Percentiles rank a stretch among this genome's conserved stretches.
phyloP scores from a whole-genome alignment of 1,139 yeast species.

The Suhomyces bolitotheri region DNA sequence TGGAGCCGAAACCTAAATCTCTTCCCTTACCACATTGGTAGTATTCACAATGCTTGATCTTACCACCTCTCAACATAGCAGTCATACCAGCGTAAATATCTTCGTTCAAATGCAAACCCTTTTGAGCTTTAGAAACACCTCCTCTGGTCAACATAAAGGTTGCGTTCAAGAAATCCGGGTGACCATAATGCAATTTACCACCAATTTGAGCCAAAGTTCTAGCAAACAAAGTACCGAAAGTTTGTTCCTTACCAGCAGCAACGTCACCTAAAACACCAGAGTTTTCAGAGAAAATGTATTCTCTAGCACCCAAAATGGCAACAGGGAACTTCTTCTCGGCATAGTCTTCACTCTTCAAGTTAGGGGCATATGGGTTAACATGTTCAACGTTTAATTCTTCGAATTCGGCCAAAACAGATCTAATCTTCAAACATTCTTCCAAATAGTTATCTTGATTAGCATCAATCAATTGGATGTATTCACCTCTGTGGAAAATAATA shows the following conservation, averaged over 20 bases:
- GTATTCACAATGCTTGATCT: slow-evolving; percentile 98
- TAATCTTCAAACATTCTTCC: slow-evolving; percentile 97
- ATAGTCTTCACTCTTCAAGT: slow-evolving; percentile 45
- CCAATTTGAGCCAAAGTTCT: slow-evolving; percentile 98
- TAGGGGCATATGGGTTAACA: slow-evolving; percentile 75
- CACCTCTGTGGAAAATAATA: slow-evolving; percentile 96
- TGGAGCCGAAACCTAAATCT: slow-evolving; percentile 98
- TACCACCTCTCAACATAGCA: slow-evolving; percentile 96
- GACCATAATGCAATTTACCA: slow-evolving; percentile 99
- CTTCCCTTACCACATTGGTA: slow-evolving; percentile 99
- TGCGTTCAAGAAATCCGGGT: slow-evolving; percentile 97
- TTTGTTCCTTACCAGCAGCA: slow-evolving; percentile 99
- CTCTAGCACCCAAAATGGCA: slow-evolving; percentile 99
- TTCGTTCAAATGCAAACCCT: slow-evolving; percentile 97
- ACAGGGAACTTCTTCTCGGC: slow-evolving; percentile 66
- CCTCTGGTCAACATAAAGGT: slow-evolving; percentile 97
- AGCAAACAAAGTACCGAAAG: slow-evolving; percentile 97
- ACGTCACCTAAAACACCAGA: slow-evolving; percentile 99
- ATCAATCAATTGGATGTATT: slow-evolving; percentile 95
- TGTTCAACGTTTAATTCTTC: slow-evolving; percentile 92
- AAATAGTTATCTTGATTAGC: slow-evolving; percentile 98
- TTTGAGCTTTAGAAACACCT: slow-evolving; percentile 98
- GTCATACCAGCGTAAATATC: slow-evolving; percentile 99
- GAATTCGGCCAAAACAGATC: slow-evolving; percentile 96
- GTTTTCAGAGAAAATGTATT: slow-evolving; percentile 97